A percentile compares a stretch with the other conserved stretches of the same genome.
Conservation (phyloP, 345 rosid species). For the Rhodamnia rubescens region DNA sequence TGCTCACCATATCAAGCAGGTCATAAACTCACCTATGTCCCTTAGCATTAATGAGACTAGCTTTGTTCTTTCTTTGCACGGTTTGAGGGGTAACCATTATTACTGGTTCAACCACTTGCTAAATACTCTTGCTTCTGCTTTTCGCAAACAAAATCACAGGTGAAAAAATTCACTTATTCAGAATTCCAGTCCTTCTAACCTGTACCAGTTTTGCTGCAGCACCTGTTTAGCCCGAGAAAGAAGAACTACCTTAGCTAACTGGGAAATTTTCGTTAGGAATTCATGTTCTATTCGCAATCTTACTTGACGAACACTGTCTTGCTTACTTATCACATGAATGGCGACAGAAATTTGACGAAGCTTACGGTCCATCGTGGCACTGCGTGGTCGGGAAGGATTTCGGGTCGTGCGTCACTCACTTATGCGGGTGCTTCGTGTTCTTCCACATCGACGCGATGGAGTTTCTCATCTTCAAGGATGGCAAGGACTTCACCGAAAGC, state of each 20-base stretch:
- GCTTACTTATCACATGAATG: neutral
- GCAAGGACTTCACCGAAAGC: slow-evolving; percentile 26
- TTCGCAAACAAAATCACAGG: neutral
- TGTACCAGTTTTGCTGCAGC: neutral
- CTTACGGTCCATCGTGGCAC: slow-evolving; percentile 36
- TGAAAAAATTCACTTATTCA: neutral
- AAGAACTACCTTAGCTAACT: neutral
- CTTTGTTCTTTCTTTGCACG: neutral
- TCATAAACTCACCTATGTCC: neutral
- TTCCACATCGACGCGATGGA: slow-evolving; percentile 37
- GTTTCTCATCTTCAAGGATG: slow-evolving; percentile 42
- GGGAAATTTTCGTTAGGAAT: neutral
- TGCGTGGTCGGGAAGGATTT: slow-evolving; percentile 43
- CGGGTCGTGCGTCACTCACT: slow-evolving; percentile 40
- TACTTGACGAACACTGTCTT: neutral
- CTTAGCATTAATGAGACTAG: neutral
- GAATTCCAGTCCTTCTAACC: neutral
- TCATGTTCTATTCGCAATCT: neutral
- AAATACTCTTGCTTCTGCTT: neutral
- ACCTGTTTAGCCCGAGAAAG: neutral
- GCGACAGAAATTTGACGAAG: slow-evolving; percentile 36
- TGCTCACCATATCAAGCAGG: slow-evolving; percentile 39
- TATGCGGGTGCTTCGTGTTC: slow-evolving; percentile 33
- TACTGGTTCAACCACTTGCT: neutral
- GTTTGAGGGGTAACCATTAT: neutral